Evolutionary conservation across 768 basidiomycete species (phyloP).

Genomic region (Phylloporus sp.): DNA sequence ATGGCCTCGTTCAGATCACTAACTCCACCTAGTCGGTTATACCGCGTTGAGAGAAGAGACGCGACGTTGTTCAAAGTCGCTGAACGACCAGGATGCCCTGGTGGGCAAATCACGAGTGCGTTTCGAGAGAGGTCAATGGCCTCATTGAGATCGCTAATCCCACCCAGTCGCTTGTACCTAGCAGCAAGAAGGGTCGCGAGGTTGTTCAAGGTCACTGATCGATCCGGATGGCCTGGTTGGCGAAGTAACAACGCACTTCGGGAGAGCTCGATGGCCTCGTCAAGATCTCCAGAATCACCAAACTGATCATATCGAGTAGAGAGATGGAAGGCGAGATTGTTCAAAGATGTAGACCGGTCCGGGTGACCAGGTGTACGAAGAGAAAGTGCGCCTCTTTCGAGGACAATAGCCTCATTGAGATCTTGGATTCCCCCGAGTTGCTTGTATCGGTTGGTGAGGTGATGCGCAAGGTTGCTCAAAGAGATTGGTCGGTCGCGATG

Average conservation of each 20-base stretch:
- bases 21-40: not conserved
- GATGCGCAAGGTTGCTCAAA: no score
- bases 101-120: not conserved
- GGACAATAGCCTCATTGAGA: no score
- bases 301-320: no score
- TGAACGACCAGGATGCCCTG: not conserved
- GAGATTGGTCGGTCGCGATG: no score
- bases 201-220: not conserved
- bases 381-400: no score
- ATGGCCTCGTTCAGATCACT: not conserved
- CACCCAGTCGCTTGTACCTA: not conserved
- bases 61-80: not conserved
- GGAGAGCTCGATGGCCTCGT: not conserved
- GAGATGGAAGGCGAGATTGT: no score
- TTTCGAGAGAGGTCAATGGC: not conserved
- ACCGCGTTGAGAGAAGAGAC: not conserved
- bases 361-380: no score
- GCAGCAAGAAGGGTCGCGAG: not conserved
- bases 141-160: not conserved
- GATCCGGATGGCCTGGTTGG: not conserved
- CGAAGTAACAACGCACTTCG: not conserved
- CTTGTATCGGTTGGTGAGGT: no score
- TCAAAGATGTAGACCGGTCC: no score
- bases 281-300: not conserved
- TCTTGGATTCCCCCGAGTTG: no score